Evolutionary conservation across 345 rosid species (phyloP).

Genomic region (Boechera divaricarpa): DNA sequence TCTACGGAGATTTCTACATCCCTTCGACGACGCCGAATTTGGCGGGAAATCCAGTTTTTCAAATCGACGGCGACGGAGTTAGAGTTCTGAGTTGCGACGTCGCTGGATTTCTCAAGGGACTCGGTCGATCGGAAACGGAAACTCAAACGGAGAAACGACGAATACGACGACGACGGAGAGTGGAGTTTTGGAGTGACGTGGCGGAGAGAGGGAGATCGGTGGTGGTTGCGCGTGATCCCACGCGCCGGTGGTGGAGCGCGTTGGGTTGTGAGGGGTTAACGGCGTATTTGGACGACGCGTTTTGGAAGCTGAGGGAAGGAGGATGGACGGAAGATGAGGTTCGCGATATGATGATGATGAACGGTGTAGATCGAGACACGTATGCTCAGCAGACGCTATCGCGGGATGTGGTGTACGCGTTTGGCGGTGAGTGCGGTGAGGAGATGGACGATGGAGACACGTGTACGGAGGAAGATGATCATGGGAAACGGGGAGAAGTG

Average conservation of each 20-base stretch:
- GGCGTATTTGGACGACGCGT: constrained; percentile 66
- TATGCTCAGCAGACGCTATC: constrained; percentile 35
- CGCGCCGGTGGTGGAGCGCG: constrained; percentile 60
- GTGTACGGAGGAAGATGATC: constrained; percentile 11
- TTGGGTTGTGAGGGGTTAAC: constrained; percentile 38
- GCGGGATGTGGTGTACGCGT: constrained; percentile 66
- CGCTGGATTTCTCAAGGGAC: constrained; percentile 59
- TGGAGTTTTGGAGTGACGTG: constrained; percentile 80
- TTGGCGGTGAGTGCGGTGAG: constrained; percentile 42
- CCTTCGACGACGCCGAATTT: constrained; percentile 57
- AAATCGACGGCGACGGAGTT: constrained; percentile 57
- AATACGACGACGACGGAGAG: constrained; percentile 49
- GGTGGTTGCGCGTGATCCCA: constrained; percentile 43
- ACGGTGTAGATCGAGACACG: constrained; percentile 22
- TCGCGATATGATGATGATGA: constrained; percentile 71
- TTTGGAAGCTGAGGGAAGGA: constrained; percentile 70
- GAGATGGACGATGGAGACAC: background rate
- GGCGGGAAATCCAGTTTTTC: constrained; percentile 79
- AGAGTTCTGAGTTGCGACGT: constrained; percentile 67
- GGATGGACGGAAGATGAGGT: constrained; percentile 92
- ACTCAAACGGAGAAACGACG: constrained; percentile 40
- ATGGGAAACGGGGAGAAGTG: background rate
- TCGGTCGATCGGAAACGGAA: constrained; percentile 48
- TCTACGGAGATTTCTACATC: constrained; percentile 64
- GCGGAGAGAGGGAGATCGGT: constrained; percentile 62